Evolutionary conservation across 495 filamentous ascomycete genomes (phyloP).

Genomic region (Penicillium verhagenii): DNA sequence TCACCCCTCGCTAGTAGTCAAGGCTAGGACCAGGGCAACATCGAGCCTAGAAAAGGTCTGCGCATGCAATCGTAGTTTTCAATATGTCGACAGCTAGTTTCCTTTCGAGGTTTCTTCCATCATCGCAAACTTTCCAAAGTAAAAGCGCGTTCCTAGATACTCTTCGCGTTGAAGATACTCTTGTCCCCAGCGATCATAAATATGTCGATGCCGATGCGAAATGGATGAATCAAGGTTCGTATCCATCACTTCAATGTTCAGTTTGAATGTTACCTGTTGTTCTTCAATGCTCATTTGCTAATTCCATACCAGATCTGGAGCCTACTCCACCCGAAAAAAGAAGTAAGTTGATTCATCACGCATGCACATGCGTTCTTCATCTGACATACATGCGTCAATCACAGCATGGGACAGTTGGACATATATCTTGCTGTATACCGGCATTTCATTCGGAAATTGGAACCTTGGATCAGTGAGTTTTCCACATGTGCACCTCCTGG

Average conservation of each 20-base stretch:
- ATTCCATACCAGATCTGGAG: background rate
- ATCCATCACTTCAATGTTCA: background rate
- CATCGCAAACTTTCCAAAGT: background rate
- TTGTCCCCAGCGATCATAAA: background rate
- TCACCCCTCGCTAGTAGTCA: background rate
- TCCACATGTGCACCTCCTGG: too few relatives aligned
- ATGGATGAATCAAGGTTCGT: background rate
- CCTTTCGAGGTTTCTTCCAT: background rate
- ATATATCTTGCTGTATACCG: background rate
- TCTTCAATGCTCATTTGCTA: background rate
- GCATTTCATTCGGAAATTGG: slow-evolving; percentile 1
- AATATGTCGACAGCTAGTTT: background rate
- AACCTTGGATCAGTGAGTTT: background rate
- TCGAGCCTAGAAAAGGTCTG: too few relatives aligned
- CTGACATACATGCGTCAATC: background rate
- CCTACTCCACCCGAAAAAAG: background rate
- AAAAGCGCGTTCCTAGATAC: background rate
- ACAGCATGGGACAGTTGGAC: background rate
- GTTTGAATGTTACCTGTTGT: too few relatives aligned
- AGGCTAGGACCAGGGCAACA: too few relatives aligned
- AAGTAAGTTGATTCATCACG: background rate
- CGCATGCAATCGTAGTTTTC: background rate
- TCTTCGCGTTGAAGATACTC: background rate
- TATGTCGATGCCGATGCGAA: background rate
- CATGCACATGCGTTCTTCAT: background rate